Evolutionary conservation across 768 basidiomycete genomes (phyloP).

Genomic region (Termitomyces sp.): DNA sequence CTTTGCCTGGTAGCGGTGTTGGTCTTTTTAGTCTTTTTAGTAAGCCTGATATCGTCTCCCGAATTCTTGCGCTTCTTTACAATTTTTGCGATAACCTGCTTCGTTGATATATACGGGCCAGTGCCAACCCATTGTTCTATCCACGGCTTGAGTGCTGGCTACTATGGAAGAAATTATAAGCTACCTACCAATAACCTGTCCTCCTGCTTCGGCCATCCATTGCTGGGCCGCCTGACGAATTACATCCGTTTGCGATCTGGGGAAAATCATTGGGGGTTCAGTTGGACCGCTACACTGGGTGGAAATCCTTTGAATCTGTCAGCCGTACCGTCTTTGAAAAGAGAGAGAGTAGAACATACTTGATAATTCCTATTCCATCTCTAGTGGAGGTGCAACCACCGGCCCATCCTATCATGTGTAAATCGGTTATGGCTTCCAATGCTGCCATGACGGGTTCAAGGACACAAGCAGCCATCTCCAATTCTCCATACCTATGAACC

Average conservation of each 20-base stretch:
- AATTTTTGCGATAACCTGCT: neutral
- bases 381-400: neutral
- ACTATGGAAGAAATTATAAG: neutral
- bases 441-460: constrained; percentile 4
- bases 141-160: neutral
- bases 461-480: neutral
- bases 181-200: neutral
- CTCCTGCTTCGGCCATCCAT: constrained; percentile 1
- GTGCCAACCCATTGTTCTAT: neutral
- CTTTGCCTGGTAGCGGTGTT: neutral
- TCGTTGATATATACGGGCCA: neutral
- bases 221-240: constrained; percentile 1
- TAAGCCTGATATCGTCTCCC: neutral
- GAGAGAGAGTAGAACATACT: neutral
- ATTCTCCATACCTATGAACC: neutral
- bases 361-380: neutral
- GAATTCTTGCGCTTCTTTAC: neutral
- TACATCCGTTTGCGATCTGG: neutral
- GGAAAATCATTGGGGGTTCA: neutral
- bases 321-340: neutral
- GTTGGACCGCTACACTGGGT: neutral
- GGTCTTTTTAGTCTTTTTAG: neutral
- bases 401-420: neutral
- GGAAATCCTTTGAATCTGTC: neutral
- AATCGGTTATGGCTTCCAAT: constrained; percentile 1